phyloP scores from a whole-genome alignment of 106 monocot species.

The Dactylorhiza incarnata region DNA sequence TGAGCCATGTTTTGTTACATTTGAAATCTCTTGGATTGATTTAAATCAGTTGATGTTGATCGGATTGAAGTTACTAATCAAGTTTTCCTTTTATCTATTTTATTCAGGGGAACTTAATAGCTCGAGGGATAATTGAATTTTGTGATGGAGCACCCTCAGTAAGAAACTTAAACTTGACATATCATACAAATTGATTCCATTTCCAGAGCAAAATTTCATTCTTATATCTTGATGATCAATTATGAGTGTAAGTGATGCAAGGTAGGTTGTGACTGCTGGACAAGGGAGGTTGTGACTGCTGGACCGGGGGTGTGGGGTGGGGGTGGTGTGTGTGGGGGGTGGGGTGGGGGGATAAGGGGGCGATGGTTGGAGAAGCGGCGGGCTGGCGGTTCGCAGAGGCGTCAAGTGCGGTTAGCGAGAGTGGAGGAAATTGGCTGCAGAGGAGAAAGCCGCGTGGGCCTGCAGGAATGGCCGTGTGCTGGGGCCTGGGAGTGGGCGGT shows the following conservation, averaged over 20 bases:
- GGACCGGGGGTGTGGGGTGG: no score
- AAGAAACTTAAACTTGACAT: slow-evolving; percentile 19
- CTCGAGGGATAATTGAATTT: slow-evolving; percentile 46
- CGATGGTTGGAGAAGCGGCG: no score
- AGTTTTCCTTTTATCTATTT: not conserved
- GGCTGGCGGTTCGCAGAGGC: no score
- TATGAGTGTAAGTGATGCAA: not conserved
- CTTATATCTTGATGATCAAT: not conserved
- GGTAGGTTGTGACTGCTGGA: no score
- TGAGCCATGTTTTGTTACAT: not conserved
- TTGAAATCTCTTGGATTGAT: not conserved
- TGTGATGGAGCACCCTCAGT: slow-evolving; percentile 56
- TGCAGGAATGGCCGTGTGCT: no score
- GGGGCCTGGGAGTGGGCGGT: no score
- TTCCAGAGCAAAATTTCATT: not conserved
- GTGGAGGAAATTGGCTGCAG: no score
- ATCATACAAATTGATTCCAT: not conserved
- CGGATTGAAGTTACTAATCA: slow-evolving; percentile 6
- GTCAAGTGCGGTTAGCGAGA: no score
- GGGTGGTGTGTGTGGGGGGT: no score
- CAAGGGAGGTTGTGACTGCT: no score
- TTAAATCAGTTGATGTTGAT: not conserved
- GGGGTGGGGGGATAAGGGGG: no score
- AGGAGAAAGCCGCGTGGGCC: no score
- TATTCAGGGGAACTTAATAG: slow-evolving; percentile 52